phyloP scores from a whole-genome alignment of 2,329 filamentous ascomycete genomes.

The Ceratocystis ficicola region DNA sequence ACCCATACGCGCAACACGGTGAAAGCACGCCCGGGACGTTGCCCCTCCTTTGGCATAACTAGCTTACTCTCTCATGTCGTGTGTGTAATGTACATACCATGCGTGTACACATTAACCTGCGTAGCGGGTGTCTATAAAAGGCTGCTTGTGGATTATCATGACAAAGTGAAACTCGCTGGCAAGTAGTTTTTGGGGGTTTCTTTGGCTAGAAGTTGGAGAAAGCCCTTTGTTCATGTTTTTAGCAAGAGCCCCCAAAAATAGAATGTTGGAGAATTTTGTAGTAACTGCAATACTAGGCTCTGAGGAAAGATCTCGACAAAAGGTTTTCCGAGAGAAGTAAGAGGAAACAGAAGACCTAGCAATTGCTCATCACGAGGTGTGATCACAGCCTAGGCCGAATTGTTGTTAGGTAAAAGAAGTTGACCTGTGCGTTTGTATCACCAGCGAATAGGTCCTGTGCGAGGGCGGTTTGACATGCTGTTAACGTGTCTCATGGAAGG shows the following conservation, averaged over 20 bases:
- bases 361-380: conserved; percentile 1
- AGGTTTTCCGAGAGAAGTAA: not conserved
- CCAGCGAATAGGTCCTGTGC: conserved; percentile 1
- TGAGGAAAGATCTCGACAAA: not conserved
- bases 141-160: conserved; percentile 8
- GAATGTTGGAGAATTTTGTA: not conserved
- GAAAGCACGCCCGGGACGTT: not conserved
- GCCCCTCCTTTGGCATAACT: not conserved
- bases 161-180: not conserved
- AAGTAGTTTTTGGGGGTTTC: not conserved
- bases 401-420: conserved; percentile 8
- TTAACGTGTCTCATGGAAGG: not conserved
- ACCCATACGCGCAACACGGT: not conserved
- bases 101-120: not conserved
- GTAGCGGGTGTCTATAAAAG: not conserved
- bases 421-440: conserved; percentile 12
- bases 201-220: not conserved
- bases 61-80: not conserved
- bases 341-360: not conserved
- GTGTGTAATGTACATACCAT: not conserved
- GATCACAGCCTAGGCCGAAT: not conserved
- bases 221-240: conserved; percentile 4
- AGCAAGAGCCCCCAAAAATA: conserved; percentile 1
- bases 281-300: not conserved
- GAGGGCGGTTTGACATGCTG: conserved; percentile 1